Evolutionary conservation across 345 rosid genomes (phyloP).

Genomic region (Hibiscus tridactylites): DNA sequence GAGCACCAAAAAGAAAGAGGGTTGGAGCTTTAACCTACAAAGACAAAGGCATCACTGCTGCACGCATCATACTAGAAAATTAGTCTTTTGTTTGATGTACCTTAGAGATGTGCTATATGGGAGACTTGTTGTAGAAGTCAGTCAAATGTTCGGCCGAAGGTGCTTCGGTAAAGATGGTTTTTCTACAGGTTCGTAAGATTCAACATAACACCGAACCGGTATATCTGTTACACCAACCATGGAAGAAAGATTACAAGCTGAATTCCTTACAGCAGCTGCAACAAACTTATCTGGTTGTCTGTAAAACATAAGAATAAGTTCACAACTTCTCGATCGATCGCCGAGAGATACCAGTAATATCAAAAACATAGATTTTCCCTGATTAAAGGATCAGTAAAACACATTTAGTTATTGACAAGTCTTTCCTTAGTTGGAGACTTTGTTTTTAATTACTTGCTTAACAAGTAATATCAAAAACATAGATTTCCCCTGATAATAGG

Average conservation of each 20-base stretch:
- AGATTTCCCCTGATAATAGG: too few relatives aligned
- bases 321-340: background rate
- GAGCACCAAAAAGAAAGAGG: constrained; percentile 67
- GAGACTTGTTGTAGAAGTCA: constrained; percentile 65
- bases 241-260: constrained; percentile 67
- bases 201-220: constrained; percentile 85
- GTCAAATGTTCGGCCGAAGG: constrained; percentile 58
- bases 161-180: constrained; percentile 58
- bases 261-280: constrained; percentile 85
- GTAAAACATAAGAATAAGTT: background rate
- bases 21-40: constrained; percentile 87
- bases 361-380: background rate
- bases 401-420: background rate
- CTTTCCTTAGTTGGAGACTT: too few relatives aligned
- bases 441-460: too few relatives aligned
- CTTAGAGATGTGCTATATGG: constrained; percentile 75
- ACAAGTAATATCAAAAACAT: too few relatives aligned
- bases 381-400: background rate
- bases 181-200: constrained; percentile 46
- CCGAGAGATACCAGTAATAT: too few relatives aligned
- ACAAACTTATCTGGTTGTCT: constrained; percentile 81
- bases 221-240: constrained; percentile 83
- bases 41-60: background rate
- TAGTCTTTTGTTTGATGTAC: constrained; percentile 22
- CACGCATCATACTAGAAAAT: background rate